Evolutionary conservation across 73 alveolate genomes (phyloP).

Genomic region (Blepharisma japonicum): DNA sequence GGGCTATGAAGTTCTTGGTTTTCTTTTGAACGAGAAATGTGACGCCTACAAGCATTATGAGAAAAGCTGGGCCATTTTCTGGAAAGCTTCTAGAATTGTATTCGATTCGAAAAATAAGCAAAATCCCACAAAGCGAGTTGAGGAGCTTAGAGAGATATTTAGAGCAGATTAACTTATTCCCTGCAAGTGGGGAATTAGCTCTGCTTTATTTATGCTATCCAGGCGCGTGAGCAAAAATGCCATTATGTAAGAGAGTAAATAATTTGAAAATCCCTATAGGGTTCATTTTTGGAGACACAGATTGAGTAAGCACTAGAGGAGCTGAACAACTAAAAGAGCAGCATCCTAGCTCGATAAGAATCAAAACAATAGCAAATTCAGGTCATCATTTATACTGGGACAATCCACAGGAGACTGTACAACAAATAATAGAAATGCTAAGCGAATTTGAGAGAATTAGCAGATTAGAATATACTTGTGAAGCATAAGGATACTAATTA

Average conservation of each 20-base stretch:
- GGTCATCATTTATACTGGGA: constrained; percentile 48
- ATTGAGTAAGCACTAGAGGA: constrained; percentile 59
- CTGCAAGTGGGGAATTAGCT: constrained; percentile 50
- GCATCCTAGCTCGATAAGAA: neutral
- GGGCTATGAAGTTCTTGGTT: constrained; percentile 6
- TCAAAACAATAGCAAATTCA: constrained; percentile 27
- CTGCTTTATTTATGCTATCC: constrained; percentile 27
- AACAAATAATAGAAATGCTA: neutral
- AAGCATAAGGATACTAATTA: too few relatives aligned
- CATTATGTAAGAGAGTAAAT: constrained; percentile 34
- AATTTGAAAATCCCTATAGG: constrained; percentile 32
- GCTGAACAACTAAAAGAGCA: neutral
- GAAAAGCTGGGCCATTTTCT: constrained; percentile 40
- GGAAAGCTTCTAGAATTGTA: neutral
- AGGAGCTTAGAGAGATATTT: constrained; percentile 31
- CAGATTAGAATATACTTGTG: too few relatives aligned
- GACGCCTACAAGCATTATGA: constrained; percentile 28
- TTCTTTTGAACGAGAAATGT: constrained; percentile 34
- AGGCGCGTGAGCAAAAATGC: constrained; percentile 52
- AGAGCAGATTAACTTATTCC: constrained; percentile 38
- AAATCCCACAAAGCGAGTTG: constrained; percentile 19
- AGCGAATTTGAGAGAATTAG: too few relatives aligned
- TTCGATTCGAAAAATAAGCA: neutral
- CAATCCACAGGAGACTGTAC: constrained; percentile 33
- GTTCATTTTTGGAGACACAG: constrained; percentile 58